Base-by-base conservation (phyloP, 1,284 basidiomycete genomes). In the Naganishia cerealis region DNA sequence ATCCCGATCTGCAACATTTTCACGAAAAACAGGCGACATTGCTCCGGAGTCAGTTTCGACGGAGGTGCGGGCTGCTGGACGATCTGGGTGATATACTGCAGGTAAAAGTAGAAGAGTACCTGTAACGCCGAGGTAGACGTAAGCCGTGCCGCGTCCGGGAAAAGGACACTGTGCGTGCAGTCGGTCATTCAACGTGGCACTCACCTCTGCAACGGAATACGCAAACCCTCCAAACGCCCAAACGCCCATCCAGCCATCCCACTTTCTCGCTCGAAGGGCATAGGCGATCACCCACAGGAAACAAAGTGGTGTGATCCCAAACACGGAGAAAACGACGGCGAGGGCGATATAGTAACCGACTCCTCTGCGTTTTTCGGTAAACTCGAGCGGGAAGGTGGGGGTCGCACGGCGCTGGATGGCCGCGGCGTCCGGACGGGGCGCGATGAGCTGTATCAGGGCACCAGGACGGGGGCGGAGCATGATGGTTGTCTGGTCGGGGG, bases 91-190 rank as follows among this genome's bases (percentile, higher is more conserved):
- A 92, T 84, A 70, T 83, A 81, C 69, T 81, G 81, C 74, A 91
- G 85, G 78, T 90, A 88, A 52, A 91, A 75, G 70, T 88, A 88
- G 80, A 94, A 95, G 69, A 87, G 76, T n/a, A 87, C 85, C 89
- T 93, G 75, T 18, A 16, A 8, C 6, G 9, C 2, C 29, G 57
- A n/a, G 21, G 18, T 24, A 50, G n/a, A 24, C 1, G 46, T 53
- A 2, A 63, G 24, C 1, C 15, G 33, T 6, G 8, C 21, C 46
- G 7, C 21, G 46, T 21, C 7, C 13, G 36, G 0, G 38, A 42
- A 5, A 3, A n/a, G 2, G 57, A 13, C 13, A 26, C 36, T 18
- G 21, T 24, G 12, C 3, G 16, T 10, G 9, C 21, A 8, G 46
- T 40, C 26, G 15, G 13, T 33, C 29, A 33, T 3, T 33, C 6